phyloP scores from a whole-genome alignment of 768 basidiomycete species.

The Chiua virens region DNA sequence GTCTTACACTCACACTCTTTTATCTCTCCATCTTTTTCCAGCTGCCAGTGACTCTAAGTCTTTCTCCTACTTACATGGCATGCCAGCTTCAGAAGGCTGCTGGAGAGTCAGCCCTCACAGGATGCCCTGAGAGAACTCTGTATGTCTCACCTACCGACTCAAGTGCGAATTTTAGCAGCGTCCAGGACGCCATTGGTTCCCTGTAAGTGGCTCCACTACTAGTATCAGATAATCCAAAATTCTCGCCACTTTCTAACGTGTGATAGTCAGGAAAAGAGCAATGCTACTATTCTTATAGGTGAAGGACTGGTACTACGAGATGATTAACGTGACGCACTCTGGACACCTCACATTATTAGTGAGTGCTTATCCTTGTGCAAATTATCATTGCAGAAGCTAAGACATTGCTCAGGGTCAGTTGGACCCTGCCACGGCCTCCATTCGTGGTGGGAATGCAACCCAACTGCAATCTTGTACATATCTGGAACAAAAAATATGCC shows the following conservation, averaged over 20 bases:
- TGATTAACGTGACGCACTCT: conserved; percentile 54
- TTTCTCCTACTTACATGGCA: conserved; percentile 45
- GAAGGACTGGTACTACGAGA: conserved; percentile 61
- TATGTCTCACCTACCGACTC: conserved; percentile 55
- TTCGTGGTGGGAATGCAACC: conserved; percentile 42
- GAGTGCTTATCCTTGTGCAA: conserved; percentile 4
- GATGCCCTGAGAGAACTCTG: conserved; percentile 56
- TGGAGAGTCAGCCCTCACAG: conserved; percentile 43
- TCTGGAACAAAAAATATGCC: conserved; percentile 50
- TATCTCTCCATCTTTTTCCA: too few relatives aligned
- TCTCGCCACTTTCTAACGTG: not conserved
- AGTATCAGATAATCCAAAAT: not conserved
- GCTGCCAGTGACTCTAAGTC: too few relatives aligned
- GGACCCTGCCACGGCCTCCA: conserved; percentile 34
- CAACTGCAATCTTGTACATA: conserved; percentile 48
- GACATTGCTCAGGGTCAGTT: conserved; percentile 48
- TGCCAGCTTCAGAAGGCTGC: conserved; percentile 54
- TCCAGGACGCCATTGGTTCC: conserved; percentile 57
- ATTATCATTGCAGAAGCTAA: not conserved
- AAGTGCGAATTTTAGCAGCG: conserved; percentile 43
- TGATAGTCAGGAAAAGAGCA: conserved; percentile 40
- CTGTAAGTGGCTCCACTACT: too few relatives aligned
- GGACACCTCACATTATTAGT: conserved; percentile 62
- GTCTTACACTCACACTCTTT: too few relatives aligned
- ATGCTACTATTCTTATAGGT: conserved; percentile 51